Evolutionary conservation across 2,329 filamentous ascomycete genomes (phyloP), one percentile per base, ranked within the genome.

Genomic region (Ophiocordyceps polyrhachis-furcata): DNA sequence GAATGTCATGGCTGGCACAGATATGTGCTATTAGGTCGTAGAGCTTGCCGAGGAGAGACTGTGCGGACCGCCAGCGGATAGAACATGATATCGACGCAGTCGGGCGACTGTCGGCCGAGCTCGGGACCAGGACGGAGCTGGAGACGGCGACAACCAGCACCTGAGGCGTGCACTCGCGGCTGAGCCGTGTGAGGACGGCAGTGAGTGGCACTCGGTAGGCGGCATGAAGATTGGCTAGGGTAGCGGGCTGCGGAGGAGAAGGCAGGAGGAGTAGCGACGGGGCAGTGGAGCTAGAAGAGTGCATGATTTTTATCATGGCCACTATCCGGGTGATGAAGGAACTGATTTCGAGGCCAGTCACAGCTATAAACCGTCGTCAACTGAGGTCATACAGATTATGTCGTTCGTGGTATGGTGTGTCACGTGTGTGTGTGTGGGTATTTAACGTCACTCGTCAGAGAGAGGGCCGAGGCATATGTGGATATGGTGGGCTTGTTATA

Each of bases 21-120:
- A 85, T 67, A 41, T 79, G 65, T 31, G 81, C 81, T 46, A 91
- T 67, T 43, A 95, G 70, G 53, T 79, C 78, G 68, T 96, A 96
- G 21, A 93, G 58, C 23, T 74, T 74, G 3, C 83, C 82, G 20
- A 95, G 63, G 5, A 89, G 67, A n/a, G 71, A 68, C 60, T 94
- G 86, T 0, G 79, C 73, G n/a, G 70, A 63, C 31, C 69, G 57
- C 71, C 87, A 93, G 17, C 74, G 65, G 64, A 21, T 71, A 3
- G 20, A 41, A 20, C 20, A 41, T n/a, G 40, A 20, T 15, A 20
- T 17, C 13, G 20, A 41, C 35, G 14, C 35, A n/a, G 35, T 12
- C 15, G 6, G 11, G 35, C 15, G 66, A 52, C 38, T 49, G 70
- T 32, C 41, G 40, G 19, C 20, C 64, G 62, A 21, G 66, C 63